Base-by-base conservation (phyloP, 2,329 filamentous ascomycete genomes). In the Cordyceps militaris region DNA sequence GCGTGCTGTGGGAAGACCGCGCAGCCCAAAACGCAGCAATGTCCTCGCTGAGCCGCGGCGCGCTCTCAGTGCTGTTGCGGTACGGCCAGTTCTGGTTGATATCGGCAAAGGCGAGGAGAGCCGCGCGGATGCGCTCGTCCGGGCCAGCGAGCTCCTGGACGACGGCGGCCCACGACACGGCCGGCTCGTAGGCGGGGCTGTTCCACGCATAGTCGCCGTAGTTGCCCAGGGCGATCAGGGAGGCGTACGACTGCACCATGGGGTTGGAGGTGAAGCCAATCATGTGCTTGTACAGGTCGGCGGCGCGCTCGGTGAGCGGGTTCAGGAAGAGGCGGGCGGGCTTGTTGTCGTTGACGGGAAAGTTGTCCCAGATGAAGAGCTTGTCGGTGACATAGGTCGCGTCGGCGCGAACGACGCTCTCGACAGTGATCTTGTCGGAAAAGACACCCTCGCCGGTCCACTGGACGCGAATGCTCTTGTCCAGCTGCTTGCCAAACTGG, bases 361-460 rank as follows among this genome's bases (percentile, higher is more conserved):
- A 60, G 53, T 61, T 61, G 52, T 61, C 60, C 60, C 60, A 61
- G 32, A 61, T 57, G 48, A 56, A 61, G 8, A 61, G 60, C 34
- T 61, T 60, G 51, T 60, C 56, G 11, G 58, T 61, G 34, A 57
- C 58, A 26, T 61, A 60, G n/a, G 46, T 60, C 2, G 57, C 10
- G 28, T 42, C 53, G 14, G 60, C 59, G 7, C 52, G 52, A 5
- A 51, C 36, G 28, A 58, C 60, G 32, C 58, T 59, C 32, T 61
- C 58, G 10, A 53, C 56, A 16, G 60, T 61, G 26, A 60, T 57
- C 21, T 42, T 44, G 52, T 52, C 44, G 7, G 60, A 61, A 28
- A 61, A 60, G 47, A 58, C 56, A 19, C 56, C 60, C 38, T 61
- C 60, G 19, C 60, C 60, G 1, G 60, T 61, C 60, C 60, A 61